Evolutionary conservation across 225 moss, liverwort and hornwort species (phyloP).

Genomic region (Climacium dendroides): DNA sequence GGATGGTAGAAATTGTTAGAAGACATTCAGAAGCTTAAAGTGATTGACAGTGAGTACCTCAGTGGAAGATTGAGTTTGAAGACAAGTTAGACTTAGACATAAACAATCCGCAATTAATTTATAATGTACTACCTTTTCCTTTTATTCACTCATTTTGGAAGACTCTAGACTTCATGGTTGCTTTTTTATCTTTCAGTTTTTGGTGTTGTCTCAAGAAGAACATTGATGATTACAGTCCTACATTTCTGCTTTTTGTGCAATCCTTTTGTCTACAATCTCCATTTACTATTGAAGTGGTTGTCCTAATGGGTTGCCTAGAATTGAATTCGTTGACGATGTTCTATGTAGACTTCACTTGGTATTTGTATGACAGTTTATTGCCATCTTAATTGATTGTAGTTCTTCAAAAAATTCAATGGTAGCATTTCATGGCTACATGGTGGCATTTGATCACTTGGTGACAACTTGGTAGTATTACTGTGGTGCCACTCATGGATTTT

Average conservation of each 20-base stretch:
- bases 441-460: too few relatives aligned
- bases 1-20: neutral
- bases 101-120: neutral
- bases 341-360: too few relatives aligned
- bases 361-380: too few relatives aligned
- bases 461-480: too few relatives aligned
- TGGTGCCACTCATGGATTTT: too few relatives aligned
- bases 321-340: too few relatives aligned
- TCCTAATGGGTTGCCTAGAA: too few relatives aligned
- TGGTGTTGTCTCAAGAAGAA: neutral
- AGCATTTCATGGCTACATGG: too few relatives aligned
- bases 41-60: neutral
- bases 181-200: neutral
- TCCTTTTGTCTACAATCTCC: neutral
- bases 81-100: neutral
- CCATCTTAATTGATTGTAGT: too few relatives aligned
- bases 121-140: neutral
- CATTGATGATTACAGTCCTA: neutral
- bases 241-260: neutral
- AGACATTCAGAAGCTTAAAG: neutral
- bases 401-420: too few relatives aligned
- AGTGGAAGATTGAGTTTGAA: neutral
- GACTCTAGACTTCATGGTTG: neutral
- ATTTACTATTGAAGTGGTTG: too few relatives aligned
- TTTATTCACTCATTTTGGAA: neutral